phyloP scores from a whole-genome alignment of 129 eudicot species.

The Pittosporum tobira region DNA sequence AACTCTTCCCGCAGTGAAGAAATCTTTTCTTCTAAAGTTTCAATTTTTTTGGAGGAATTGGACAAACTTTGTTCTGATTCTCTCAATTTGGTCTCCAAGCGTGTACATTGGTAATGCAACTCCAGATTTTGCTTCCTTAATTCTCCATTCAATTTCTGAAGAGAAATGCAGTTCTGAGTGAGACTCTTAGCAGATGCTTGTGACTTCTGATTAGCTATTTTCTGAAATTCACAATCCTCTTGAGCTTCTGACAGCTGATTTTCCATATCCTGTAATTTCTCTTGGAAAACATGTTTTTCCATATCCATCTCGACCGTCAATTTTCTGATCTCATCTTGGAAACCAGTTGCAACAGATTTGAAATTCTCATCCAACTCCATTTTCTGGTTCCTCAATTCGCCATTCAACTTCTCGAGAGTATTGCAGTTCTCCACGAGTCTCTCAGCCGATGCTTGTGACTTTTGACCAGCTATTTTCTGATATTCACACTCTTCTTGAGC shows the following conservation, averaged over 20 bases:
- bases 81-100: constrained; percentile 37
- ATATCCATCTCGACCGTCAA: constrained; percentile 20
- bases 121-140: constrained; percentile 34
- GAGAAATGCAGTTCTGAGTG: constrained; percentile 24
- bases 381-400: constrained; percentile 38
- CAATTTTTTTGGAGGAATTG: constrained; percentile 27
- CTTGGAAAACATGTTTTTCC: constrained; percentile 17
- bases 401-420: constrained; percentile 38
- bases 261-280: constrained; percentile 30
- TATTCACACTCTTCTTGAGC: constrained; percentile 46
- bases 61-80: constrained; percentile 31
- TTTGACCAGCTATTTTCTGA: constrained; percentile 36
- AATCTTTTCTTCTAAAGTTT: constrained; percentile 39
- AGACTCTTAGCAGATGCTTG: constrained; percentile 39
- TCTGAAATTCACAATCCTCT: constrained; percentile 34
- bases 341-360: constrained; percentile 26
- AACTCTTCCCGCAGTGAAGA: constrained; percentile 36
- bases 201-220: constrained; percentile 37
- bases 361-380: constrained; percentile 23
- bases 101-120: constrained; percentile 23
- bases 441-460: constrained; percentile 40
- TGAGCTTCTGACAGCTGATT: constrained; percentile 23
- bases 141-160: constrained; percentile 42
- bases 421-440: constrained; percentile 32
- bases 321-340: constrained; percentile 36